A percentile compares a stretch with the other conserved stretches of the same genome.
phyloP scores from a whole-genome alignment of 73 alveolate species.

The Effrenium voratum region DNA sequence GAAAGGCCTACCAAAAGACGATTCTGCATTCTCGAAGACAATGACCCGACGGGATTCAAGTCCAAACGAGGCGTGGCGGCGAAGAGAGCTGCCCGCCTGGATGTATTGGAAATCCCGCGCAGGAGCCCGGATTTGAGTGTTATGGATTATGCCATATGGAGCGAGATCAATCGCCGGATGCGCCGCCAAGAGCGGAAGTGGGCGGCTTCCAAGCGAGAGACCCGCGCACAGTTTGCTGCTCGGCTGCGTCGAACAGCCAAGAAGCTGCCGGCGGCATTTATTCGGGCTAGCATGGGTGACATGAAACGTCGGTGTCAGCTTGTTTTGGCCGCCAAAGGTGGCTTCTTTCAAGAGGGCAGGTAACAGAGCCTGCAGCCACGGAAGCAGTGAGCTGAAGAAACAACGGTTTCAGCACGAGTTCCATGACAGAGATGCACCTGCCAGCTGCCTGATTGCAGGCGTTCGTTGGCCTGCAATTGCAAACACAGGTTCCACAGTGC shows the following conservation, averaged over 20 bases:
- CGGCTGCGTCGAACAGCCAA: conserved; percentile 41
- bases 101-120: not conserved
- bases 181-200: conserved; percentile 40
- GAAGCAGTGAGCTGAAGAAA: no score
- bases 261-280: not conserved
- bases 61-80: conserved; percentile 5
- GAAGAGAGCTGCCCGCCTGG: not conserved
- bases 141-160: conserved; percentile 25
- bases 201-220: conserved; percentile 3
- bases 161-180: conserved; percentile 49
- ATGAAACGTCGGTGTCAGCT: conserved; percentile 36
- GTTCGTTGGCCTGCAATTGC: no score
- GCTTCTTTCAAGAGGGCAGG: conserved; percentile 33
- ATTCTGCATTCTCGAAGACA: conserved; percentile 10
- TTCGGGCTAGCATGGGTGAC: not conserved
- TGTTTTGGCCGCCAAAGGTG: conserved; percentile 25
- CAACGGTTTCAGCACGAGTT: no score
- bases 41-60: conserved; percentile 14
- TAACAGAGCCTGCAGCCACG: no score
- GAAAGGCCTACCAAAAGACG: not conserved
- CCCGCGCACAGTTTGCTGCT: not conserved
- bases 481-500: no score
- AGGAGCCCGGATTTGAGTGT: conserved; percentile 11
- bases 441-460: no score
- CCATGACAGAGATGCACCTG: no score